Base-by-base conservation (phyloP, 306 rosid species). In the Lotus japonicus region DNA sequence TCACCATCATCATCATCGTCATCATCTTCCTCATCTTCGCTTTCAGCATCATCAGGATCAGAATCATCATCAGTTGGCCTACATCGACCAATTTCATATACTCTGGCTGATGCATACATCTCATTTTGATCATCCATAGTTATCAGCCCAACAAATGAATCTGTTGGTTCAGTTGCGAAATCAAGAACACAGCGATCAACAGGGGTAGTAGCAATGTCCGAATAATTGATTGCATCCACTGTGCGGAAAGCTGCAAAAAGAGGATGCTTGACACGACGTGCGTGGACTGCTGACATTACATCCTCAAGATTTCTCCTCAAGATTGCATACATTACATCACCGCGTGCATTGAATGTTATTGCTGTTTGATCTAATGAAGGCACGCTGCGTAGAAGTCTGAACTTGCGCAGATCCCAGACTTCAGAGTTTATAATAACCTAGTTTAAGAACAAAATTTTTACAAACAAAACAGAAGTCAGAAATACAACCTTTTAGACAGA, bases 341-440 rank as follows among this genome's bases (percentile, higher is more conserved):
- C 97, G 2, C 89, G 85, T 0, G 91, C 89, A 76, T 95, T 95
- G 67, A 95, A 95, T 45, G 97, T 91, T 58, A 95, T 84, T 31
- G 89, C 21, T 18, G 97, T 95, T 66, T 95, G 99, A 81, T 95
- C 97, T 14, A 95, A 84, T 5, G 99, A 95, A 80, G 97, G 96
- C 35, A 95, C 97, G 59, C 95, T 91, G 0, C 99, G 95, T 18
- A 91, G 83, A 67, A 95, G 88, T 71, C 95, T 85, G 45, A 84
- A 87, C 75, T 91, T 95, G 58, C 99, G 91, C 50, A 89, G 83
- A 94, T 90, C 99, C 99, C 99, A 95, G 58, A 95, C 99, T 83
- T 95, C 99, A 0, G 97, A 95, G 82, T 95, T 95, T 78, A 95
- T 91, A 76, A 95, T 95, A 43, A 91, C 96, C 99, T 95, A 78